Conservation (phyloP, 768 basidiomycete species). For the Mycena vitilis region DNA sequence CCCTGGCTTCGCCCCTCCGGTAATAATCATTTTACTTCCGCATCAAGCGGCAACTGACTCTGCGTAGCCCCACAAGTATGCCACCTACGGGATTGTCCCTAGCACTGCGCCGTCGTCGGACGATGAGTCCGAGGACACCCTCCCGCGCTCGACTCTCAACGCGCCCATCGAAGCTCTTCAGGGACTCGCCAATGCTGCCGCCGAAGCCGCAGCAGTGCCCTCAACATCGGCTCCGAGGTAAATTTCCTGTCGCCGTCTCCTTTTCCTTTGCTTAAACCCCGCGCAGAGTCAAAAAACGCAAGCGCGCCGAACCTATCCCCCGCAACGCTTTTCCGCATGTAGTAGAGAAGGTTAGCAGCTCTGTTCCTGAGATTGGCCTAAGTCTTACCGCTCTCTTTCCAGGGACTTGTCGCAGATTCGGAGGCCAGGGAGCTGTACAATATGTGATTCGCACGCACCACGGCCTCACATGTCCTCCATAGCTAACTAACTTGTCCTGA, state of each 20-base stretch:
- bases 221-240: slow-evolving; percentile 74
- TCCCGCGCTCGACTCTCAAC: slow-evolving; percentile 85
- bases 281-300: slow-evolving; percentile 83
- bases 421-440: slow-evolving; percentile 94
- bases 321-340: slow-evolving; percentile 91
- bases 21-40: slow-evolving; percentile 49
- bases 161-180: slow-evolving; percentile 96
- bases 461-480: slow-evolving; percentile 46
- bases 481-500: slow-evolving; percentile 44
- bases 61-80: slow-evolving; percentile 70
- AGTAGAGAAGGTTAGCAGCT: slow-evolving; percentile 76
- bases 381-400: slow-evolving; percentile 28
- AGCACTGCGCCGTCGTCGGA: slow-evolving; percentile 88
- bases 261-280: slow-evolving; percentile 12
- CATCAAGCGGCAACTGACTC: slow-evolving; percentile 36
- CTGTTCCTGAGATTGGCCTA: slow-evolving; percentile 20
- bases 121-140: slow-evolving; percentile 91
- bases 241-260: slow-evolving; percentile 29
- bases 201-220: slow-evolving; percentile 88
- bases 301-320: slow-evolving; percentile 84
- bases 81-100: slow-evolving; percentile 90
- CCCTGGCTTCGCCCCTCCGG: slow-evolving; percentile 92
- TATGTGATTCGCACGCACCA: slow-evolving; percentile 68
- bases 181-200: slow-evolving; percentile 94
- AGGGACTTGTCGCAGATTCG: slow-evolving; percentile 87